Conservation (phyloP, 225 moss, liverwort and hornwort genomes). For the Climacium dendroides region DNA sequence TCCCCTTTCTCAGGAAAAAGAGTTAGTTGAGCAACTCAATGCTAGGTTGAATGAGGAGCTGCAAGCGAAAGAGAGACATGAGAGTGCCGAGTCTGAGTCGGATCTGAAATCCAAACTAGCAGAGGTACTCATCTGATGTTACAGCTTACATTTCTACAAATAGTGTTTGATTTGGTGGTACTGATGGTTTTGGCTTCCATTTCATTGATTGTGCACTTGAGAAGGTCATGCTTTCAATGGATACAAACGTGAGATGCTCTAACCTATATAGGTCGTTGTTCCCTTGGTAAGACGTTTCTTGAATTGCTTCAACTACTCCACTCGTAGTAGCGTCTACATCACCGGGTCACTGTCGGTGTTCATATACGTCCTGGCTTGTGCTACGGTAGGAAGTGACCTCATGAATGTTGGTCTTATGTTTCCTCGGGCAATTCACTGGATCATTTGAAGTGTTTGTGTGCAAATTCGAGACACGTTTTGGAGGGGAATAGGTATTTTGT, state of each 20-base stretch:
- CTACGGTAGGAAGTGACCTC: neutral
- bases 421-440: neutral
- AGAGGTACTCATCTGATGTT: slow-evolving; percentile 31
- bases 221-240: neutral
- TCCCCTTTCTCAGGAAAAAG: slow-evolving; percentile 50
- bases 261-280: neutral
- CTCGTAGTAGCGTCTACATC: neutral
- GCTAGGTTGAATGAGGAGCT: slow-evolving; percentile 79
- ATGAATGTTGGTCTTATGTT: no score
- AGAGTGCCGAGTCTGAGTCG: slow-evolving; percentile 41
- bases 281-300: neutral
- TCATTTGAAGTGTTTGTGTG: neutral
- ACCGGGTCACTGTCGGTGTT: neutral
- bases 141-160: neutral
- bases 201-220: neutral
- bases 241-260: neutral
- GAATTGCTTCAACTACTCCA: neutral
- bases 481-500: neutral
- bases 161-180: neutral
- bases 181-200: neutral
- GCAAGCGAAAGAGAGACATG: slow-evolving; percentile 35
- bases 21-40: slow-evolving; percentile 84
- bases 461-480: no score
- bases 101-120: slow-evolving; percentile 55
- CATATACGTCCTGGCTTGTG: neutral